phyloP scores from a whole-genome alignment of 1,284 basidiomycete genomes.

The Microbotryomycetes sp. region DNA sequence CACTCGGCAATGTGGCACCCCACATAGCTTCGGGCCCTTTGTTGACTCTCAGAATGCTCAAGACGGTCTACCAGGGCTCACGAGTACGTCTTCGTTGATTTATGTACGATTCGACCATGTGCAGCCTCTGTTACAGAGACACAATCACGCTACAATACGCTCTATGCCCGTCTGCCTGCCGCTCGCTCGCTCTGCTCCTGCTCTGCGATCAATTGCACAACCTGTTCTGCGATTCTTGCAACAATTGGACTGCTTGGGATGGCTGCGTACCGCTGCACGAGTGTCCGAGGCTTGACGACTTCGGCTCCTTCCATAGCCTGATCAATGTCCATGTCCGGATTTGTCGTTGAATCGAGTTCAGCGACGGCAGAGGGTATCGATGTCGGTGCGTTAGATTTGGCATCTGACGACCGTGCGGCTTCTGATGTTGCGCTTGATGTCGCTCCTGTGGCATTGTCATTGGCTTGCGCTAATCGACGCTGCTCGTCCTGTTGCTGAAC shows the following conservation, averaged over 20 bases:
- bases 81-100: too few species aligned
- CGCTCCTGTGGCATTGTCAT: neutral
- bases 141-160: too few species aligned
- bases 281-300: constrained; percentile 23
- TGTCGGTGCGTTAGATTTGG: neutral
- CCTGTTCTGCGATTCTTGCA: constrained; percentile 39
- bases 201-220: constrained; percentile 36
- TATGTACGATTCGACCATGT: too few species aligned
- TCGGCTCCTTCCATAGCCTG: neutral
- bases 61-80: too few species aligned
- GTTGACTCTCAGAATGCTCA: too few species aligned
- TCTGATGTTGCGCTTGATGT: neutral
- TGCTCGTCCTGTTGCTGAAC: neutral
- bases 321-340: neutral
- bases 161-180: neutral
- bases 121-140: too few species aligned
- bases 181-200: constrained; percentile 2
- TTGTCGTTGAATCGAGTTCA: neutral
- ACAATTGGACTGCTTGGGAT: constrained; percentile 45
- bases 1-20: too few species aligned
- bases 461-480: neutral
- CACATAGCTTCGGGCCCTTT: too few species aligned
- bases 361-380: neutral
- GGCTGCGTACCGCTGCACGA: constrained; percentile 43
- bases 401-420: neutral